Evolutionary conservation across 768 basidiomycete species (phyloP), one percentile per base, ranked within the genome.

Genomic region (Hemileccinum impolitum): DNA sequence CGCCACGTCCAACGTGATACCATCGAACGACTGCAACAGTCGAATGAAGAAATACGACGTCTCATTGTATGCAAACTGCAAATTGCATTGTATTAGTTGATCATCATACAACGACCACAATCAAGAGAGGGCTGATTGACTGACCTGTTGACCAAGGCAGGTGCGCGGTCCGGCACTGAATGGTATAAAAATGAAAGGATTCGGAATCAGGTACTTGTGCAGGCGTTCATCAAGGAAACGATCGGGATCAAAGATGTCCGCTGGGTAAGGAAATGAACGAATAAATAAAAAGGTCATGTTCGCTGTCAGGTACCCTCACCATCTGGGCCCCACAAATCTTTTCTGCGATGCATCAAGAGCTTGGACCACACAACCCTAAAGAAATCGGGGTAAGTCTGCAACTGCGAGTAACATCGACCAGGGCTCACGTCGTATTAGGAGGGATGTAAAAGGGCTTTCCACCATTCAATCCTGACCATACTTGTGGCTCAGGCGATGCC

Each of bases 111-210:
- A 23, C 23, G 3, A 23, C 23, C 3, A 23, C 23, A 30, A 12
- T 23, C 3, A 23, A 23, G 6, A 23, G 28, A 30, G 28, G 11
- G 11, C 28, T 30, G 28, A 9, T 30, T 30, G 28, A 30, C 28
- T 30, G 28, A 30, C 65, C 63, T 75, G 74, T 53, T 77, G 75
- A 1, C 77, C 84, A 9, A 83, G 71, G 47, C 84, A 85, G 51
- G 82, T 80, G 10, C 84, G 71, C 6, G 83, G 84, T 1, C 81
- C 84, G 1, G 81, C 82, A 50, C 84, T 84, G 68, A 85, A 85
- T 0, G 84, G 83, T 4, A 80, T 65, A 63, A 85, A 86, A 52
- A 87, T 85, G 70, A 78, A 84, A 1, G 83, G 82, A 51, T 84
- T 84, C 3, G 75, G 72, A 0, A 68, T 70, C 18, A 83, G 68